Evolutionary conservation across 192 early-diverging fungal genomes (phyloP), one percentile per base, ranked within the genome.

Genomic region (Endogone sp.): DNA sequence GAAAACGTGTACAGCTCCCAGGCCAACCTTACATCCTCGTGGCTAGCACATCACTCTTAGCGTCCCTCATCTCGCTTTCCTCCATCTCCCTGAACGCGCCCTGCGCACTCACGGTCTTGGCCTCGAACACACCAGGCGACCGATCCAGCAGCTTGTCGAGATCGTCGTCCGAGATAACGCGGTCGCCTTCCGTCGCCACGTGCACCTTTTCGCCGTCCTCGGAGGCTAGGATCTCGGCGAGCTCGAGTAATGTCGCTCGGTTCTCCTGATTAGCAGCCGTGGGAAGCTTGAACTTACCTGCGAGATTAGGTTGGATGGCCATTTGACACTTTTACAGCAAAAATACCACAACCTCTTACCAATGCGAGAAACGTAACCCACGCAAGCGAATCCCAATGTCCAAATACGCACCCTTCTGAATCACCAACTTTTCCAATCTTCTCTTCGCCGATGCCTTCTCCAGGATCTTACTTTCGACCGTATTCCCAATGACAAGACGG

Each of bases 391-490:
- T n/a, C n/a, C n/a, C n/a, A n/a, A n/a, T n/a, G n/a, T n/a, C n/a
- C n/a, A n/a, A n/a, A 25, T 32, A 44, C 37, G 68, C 69, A 65
- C 90, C 81, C 67, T 94, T 95, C 65, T 95, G 94, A 64, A 98
- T 97, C n/a, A 99, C 97, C 3, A 98, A 76, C 71, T 96, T 94
- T 66, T 97, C 97, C 3, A 99, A 76, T 73, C 89, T 89, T 59
- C 95, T 83, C 68, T 99, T 99, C 56, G 84, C 87, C 32, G 86
- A 83, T 4, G 97, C 95, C 9, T 84, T 75, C 26, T 92, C 88
- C 54, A 96, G 73, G 59, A 99, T 94, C 60, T 89, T 87, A 31
- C 81, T 79, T 72, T 99, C 97, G 60, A 95, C 89, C 24, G 94
- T 93, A 29, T 92, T 91, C 29, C 82, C 87, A 3, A 93, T 89